Base-by-base conservation (phyloP, 2,329 filamentous ascomycete species). In the Boeremia lycopersici region DNA sequence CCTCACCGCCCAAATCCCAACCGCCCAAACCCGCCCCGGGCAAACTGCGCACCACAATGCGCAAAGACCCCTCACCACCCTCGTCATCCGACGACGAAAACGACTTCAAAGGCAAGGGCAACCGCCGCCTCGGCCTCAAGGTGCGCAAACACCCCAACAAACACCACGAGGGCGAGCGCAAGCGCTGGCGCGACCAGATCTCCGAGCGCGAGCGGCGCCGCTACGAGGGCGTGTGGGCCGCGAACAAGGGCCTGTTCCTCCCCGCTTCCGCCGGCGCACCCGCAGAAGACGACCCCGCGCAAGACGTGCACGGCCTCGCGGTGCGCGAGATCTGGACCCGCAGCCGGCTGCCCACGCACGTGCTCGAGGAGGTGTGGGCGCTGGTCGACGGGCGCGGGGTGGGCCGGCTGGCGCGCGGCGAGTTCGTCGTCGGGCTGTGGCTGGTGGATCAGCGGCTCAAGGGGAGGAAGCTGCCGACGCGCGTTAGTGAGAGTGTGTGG, bases 381-480 rank as follows among this genome's bases (percentile, higher is more conserved):
- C 77, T 93, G 15, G 90, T 93, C 10, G 88, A 89, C 67, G 76
- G 81, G 1, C 74, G 77, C 6, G 71, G 76, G 1, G 69, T 75
- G 12, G 88, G 88, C 1, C 78, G 82, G 61, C 75, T 95, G 48
- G 79, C 77, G 51, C 84, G 84, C 65, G 82, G 87, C 50, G 88
- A 92, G 76, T 95, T 95, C 71, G 88, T 95, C 0, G 89, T 93
- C 1, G 90, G 90, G 9, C 82, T 91, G 78, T 95, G 90, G 89
- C 76, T 95, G 43, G 84, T 95, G 31, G 90, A 95, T 71, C 89
- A 93, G 79, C 79, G 89, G 56, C 77, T 95, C n/a, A 86, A 89
- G 61, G 91, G 90, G 1, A 79, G 90, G 55, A 95, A 95, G 78
- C 79, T 93, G 17, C 90, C 91, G 0, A 77, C 82, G 12, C 84